phyloP scores from a whole-genome alignment of 78 protist genomes.

The Polysphondylium violaceum region DNA sequence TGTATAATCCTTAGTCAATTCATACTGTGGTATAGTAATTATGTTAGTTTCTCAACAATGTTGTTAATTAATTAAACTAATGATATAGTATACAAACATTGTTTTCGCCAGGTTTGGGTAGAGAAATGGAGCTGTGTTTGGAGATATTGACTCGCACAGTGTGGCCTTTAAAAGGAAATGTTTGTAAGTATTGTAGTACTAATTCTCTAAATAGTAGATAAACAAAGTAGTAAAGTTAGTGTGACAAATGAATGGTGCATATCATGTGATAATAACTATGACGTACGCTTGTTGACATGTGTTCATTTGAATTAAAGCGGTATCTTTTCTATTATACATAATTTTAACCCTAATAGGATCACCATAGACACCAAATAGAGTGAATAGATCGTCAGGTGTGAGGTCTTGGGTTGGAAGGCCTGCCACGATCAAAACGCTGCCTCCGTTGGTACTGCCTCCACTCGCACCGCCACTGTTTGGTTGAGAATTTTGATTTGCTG shows the following conservation, averaged over 20 bases:
- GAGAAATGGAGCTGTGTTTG: slow-evolving; percentile 41
- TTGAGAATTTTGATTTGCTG: neutral
- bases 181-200: slow-evolving; percentile 53
- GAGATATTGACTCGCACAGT: slow-evolving; percentile 28
- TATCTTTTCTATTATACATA: slow-evolving; percentile 84
- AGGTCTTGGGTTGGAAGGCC: slow-evolving; percentile 46
- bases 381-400: slow-evolving; percentile 86
- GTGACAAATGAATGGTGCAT: no score
- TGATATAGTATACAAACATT: slow-evolving; percentile 27
- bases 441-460: no score
- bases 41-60: neutral
- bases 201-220: slow-evolving; percentile 12
- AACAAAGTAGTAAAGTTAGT: neutral
- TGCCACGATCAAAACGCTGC: slow-evolving; percentile 53
- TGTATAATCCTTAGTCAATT: slow-evolving; percentile 69
- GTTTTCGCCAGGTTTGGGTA: slow-evolving; percentile 64
- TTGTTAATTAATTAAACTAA: neutral
- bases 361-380: slow-evolving; percentile 89
- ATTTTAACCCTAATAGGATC: slow-evolving; percentile 90
- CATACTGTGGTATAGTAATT: slow-evolving; percentile 2
- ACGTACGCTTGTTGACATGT: slow-evolving; percentile 79
- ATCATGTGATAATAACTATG: no score
- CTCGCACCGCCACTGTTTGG: no score
- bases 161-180: slow-evolving; percentile 52
- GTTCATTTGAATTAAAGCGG: slow-evolving; percentile 88